Evolutionary conservation across 192 early-diverging fungal species (phyloP).

Genomic region (Coemansia sp.): DNA sequence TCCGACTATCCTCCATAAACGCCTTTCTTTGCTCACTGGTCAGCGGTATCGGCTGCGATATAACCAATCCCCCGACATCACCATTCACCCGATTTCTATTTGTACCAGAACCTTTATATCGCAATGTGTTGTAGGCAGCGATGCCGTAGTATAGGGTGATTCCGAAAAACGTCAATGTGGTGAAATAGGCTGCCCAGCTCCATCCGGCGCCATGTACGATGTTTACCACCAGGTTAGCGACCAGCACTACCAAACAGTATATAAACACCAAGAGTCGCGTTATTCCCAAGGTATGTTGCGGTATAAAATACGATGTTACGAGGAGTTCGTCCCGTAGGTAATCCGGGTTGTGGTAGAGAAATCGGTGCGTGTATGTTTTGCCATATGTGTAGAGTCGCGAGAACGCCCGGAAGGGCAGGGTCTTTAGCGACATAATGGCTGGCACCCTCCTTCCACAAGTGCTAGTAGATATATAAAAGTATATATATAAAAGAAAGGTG

Average conservation of each 20-base stretch:
- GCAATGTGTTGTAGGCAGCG: constrained; percentile 29
- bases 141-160: constrained; percentile 44
- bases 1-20: neutral
- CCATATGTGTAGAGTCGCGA: neutral
- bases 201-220: constrained; percentile 41
- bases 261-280: constrained; percentile 17
- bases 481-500: too few relatives aligned
- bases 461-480: too few relatives aligned
- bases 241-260: constrained; percentile 39
- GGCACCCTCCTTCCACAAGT: too few relatives aligned
- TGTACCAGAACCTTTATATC: neutral
- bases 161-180: constrained; percentile 42
- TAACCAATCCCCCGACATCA: neutral
- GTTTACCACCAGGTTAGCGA: constrained; percentile 34
- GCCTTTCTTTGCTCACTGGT: neutral
- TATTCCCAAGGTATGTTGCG: constrained; percentile 14
- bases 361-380: constrained; percentile 17
- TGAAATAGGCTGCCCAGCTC: constrained; percentile 54
- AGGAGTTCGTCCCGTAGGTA: constrained; percentile 32
- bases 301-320: constrained; percentile 39
- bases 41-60: constrained; percentile 1
- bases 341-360: constrained; percentile 32
- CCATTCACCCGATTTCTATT: neutral
- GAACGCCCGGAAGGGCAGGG: neutral
- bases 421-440: neutral